Evolutionary conservation across 129 eudicot species (phyloP).

Genomic region (Lactuca sativa): DNA sequence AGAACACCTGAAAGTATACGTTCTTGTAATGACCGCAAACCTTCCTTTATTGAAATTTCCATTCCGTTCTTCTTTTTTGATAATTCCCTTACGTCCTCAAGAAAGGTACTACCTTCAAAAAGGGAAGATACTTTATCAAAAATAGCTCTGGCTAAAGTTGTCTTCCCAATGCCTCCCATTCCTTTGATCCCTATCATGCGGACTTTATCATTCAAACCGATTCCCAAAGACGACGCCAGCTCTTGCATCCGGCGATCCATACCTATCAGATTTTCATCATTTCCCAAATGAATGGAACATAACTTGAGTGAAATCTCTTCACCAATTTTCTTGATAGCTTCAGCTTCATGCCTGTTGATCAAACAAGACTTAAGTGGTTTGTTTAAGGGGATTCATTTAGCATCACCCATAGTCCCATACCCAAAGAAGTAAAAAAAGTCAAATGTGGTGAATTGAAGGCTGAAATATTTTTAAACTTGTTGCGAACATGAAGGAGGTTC

Average conservation of each 20-base stretch:
- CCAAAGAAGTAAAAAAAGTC: no score
- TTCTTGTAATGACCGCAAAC: slow-evolving; percentile 5
- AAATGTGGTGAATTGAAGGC: not conserved
- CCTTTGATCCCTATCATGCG: no score
- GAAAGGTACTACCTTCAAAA: slow-evolving; percentile 13
- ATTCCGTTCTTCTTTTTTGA: no score
- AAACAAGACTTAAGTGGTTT: no score
- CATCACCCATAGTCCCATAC: not conserved
- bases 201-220: no score
- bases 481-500: not conserved
- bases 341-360: no score
- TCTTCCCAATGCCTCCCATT: no score
- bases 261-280: not conserved
- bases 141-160: not conserved
- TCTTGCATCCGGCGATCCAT: no score
- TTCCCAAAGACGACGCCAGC: no score
- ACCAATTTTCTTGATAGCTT: no score
- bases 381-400: no score
- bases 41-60: not conserved
- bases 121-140: not conserved
- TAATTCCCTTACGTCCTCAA: slow-evolving; percentile 10
- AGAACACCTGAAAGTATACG: not conserved
- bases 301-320: not conserved
- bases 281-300: not conserved
- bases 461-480: not conserved